Evolutionary conservation across 257 asterid species (phyloP), one percentile per base, ranked within the genome.

Genomic region (Verbascum thapsus): DNA sequence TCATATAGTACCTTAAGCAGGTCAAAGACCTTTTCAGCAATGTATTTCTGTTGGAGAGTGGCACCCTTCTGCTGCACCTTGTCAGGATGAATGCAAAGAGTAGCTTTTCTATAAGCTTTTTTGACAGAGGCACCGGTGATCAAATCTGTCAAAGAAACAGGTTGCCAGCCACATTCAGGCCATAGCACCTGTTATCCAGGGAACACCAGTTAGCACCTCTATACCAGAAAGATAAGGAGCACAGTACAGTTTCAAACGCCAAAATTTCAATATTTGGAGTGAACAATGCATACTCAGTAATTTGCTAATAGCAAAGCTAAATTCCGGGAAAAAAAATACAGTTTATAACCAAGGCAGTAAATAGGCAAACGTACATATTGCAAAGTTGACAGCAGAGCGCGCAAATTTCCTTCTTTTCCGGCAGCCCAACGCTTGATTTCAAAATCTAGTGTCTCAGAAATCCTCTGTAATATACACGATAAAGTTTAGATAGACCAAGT

Each of bases 121-220:
- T 94, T 94, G 39, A 94, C 99, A 8, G 87, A 75, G 69, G 94
- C 91, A 23, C 96, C 99, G 3, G 85, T 84, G 50, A 94, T 90
- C 80, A 94, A 74, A 75, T 94, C 99, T 48, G 99, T 94, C 87
- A 94, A 86, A 32, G 99, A 90, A 73, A 94, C 88, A 26, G 99
- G 95, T 76, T 84, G 96, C 99, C 99, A 94, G 44, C 99, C 99
- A 76, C 98, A 88, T 76, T 84, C 98, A 55, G 99, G 99, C 99
- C 99, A 94, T 70, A 94, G 99, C 66, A 94, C 98, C 99, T 94
- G 72, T 20, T 70, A 70, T 60, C 59, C 32, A 55, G 10, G 55
- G 51, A 67, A 60, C 15, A 47, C 61, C 16, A 5, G 34, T 66
- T 67, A 17, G 37, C 30, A 61, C 7, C 70, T 68, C 70, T 38